phyloP scores from a whole-genome alignment of 2,329 filamentous ascomycete genomes.

The Allantophomopsis lycopodina region DNA sequence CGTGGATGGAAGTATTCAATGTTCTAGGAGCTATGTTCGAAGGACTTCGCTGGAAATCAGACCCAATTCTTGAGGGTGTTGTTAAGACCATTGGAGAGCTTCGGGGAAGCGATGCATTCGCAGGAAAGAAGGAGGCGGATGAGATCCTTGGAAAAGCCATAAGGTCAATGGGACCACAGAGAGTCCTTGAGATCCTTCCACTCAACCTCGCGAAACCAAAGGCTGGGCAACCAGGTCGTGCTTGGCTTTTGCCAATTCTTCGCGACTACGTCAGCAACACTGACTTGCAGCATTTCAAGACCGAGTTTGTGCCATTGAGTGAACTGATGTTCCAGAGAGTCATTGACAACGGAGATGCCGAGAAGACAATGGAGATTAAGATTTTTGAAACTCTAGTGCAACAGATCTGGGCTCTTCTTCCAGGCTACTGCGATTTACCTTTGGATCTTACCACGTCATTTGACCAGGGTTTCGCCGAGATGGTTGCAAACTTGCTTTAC shows the following conservation, averaged over 20 bases:
- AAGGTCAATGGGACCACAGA: conserved; percentile 77
- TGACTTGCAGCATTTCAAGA: conserved; percentile 69
- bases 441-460: conserved; percentile 66
- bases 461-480: conserved; percentile 79
- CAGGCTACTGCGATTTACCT: conserved; percentile 89
- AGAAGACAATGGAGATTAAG: conserved; percentile 93
- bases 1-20: conserved; percentile 90
- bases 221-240: conserved; percentile 68
- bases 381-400: conserved; percentile 95
- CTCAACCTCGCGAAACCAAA: conserved; percentile 72
- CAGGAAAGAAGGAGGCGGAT: conserved; percentile 90
- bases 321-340: conserved; percentile 83
- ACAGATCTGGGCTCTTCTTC: conserved; percentile 87
- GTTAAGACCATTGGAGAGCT: conserved; percentile 75
- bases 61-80: conserved; percentile 63
- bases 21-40: conserved; percentile 82
- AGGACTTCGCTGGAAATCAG: conserved; percentile 69
- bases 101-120: conserved; percentile 75
- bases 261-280: conserved; percentile 87
- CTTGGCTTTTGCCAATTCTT: conserved; percentile 88
- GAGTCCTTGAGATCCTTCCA: conserved; percentile 69
- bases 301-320: conserved; percentile 78
- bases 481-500: conserved; percentile 84
- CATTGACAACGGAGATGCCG: conserved; percentile 63
- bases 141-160: conserved; percentile 80